Conservation (phyloP, 257 asterid genomes). For the Nicotiana tomentosiformis region DNA sequence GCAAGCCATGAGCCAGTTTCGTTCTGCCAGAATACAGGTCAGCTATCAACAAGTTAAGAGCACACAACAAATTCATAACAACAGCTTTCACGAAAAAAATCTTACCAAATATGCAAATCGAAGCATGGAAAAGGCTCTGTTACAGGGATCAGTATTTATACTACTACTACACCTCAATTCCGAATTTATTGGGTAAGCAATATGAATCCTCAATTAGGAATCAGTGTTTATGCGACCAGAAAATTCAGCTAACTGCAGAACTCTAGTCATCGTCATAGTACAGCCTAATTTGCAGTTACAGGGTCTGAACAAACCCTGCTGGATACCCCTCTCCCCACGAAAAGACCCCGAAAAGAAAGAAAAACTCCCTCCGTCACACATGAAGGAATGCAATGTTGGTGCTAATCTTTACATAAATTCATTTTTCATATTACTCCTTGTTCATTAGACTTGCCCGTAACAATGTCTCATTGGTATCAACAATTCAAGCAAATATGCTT, state of each 20-base stretch:
- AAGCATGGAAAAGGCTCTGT: neutral
- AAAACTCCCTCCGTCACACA: neutral
- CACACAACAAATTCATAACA: neutral
- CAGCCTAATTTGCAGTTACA: neutral
- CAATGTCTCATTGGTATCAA: neutral
- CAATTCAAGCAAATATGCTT: neutral
- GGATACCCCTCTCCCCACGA: neutral
- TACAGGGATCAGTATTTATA: neutral
- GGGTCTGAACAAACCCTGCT: neutral
- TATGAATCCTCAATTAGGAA: neutral
- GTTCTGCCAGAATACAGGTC: conserved; percentile 45
- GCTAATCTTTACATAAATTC: neutral
- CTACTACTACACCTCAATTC: neutral
- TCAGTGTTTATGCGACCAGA: neutral
- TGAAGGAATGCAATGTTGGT: neutral
- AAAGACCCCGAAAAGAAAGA: neutral
- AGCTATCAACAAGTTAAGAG: conserved; percentile 5
- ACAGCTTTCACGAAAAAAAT: neutral
- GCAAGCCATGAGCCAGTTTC: conserved; percentile 92
- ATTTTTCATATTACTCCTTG: neutral
- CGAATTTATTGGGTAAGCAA: neutral
- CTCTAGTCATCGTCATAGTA: neutral
- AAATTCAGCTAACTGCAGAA: neutral
- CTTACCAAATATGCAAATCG: neutral
- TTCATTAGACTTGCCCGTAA: neutral